phyloP scores from a whole-genome alignment of 2,329 filamentous ascomycete species.

The Penicillium sp. region DNA sequence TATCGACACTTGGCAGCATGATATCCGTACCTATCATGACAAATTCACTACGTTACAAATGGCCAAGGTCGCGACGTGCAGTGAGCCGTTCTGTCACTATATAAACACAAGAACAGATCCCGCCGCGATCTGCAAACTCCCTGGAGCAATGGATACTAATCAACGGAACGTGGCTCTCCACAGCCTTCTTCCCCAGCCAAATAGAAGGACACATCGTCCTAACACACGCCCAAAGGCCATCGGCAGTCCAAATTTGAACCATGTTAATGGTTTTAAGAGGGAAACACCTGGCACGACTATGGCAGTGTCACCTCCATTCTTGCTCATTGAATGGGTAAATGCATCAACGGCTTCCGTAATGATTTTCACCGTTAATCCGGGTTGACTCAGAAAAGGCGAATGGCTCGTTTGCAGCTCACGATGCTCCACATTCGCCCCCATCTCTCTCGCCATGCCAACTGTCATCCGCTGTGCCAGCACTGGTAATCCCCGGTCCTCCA shows the following conservation, averaged over 20 bases:
- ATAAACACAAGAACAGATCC: too few species aligned
- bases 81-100: too few species aligned
- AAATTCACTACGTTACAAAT: background rate
- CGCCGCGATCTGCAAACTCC: background rate
- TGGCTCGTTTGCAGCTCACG: conserved; percentile 51
- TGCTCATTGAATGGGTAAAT: conserved; percentile 23
- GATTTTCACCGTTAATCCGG: conserved; percentile 43
- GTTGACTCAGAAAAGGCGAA: conserved; percentile 53
- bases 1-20: too few species aligned
- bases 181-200: conserved; percentile 20
- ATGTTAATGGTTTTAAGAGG: conserved; percentile 21
- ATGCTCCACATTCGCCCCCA: conserved; percentile 41
- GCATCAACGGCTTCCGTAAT: conserved; percentile 41
- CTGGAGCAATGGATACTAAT: background rate
- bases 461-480: conserved; percentile 42
- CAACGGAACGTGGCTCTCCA: conserved; percentile 8
- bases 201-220: conserved; percentile 23
- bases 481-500: conserved; percentile 47
- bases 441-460: conserved; percentile 43
- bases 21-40: too few species aligned
- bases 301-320: background rate
- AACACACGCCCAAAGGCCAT: conserved; percentile 26
- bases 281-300: conserved; percentile 11
- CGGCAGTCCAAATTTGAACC: conserved; percentile 29
- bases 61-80: background rate